Evolutionary conservation across 1,284 basidiomycete genomes (phyloP), one percentile per base, ranked within the genome.

Genomic region (Malassezia vespertilionis): DNA sequence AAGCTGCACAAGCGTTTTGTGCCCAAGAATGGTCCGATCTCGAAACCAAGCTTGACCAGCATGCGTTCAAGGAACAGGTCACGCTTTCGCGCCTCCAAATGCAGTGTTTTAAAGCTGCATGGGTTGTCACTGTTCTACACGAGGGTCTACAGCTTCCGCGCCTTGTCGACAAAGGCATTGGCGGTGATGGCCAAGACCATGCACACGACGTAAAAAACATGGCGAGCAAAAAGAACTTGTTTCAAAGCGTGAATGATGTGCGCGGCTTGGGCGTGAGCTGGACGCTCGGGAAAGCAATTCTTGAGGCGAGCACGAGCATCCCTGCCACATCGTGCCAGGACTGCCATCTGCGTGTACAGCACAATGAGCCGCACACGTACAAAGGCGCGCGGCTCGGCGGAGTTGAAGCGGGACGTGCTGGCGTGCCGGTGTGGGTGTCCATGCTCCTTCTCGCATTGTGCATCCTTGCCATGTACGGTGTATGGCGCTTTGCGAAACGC

Each of bases 91-190:
- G 91, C 26, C 73, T 97, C 52, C 80, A 91, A 73, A 86, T 91
- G 83, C 93, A 99, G 69, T 97, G 93, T 71, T 97, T 99, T 81
- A 99, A 99, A 72, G 88, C 91, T 1, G 90, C 91, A 1, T 99
- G 93, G 93, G 80, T 99, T 49, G 82, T 84, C 46, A 96, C 95
- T 65, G 84, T 99, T 20, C 74, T 99, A 4, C 91, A 97, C 65
- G 86, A 95, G 64, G 93, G 91, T 20, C 83, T 99, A 44, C 89
- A 88, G 12, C 80, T 99, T 65, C 93, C 93, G 10, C 79, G 93
- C 24, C 82, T 95, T 26, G 60, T 86, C 34, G 90, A 95, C 69
- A 76, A 78, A 2, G 55, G 55, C 23, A 61, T 60, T 22, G 43
- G 54, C n/a, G 60, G 59, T 22, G 61, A 63, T 24, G 63, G 57